Base-by-base conservation (phyloP, 805 yeast species). In the Hermanozyma aechmeae region DNA sequence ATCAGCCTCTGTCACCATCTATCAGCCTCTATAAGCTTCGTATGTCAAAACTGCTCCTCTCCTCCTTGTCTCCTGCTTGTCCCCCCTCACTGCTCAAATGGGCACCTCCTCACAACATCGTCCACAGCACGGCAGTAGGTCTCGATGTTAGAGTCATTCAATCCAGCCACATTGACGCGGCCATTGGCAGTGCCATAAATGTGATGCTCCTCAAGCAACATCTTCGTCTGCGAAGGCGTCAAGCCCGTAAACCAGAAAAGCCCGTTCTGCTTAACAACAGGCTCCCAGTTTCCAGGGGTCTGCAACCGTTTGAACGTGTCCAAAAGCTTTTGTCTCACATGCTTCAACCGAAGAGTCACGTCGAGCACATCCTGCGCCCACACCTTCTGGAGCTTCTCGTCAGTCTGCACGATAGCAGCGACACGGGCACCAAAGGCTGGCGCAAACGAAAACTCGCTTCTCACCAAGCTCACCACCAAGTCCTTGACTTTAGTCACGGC, bases 391-490 rank as follows among this genome's bases (percentile, higher is more conserved):
- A 38, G 35, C 23, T 51, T 46, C 13, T 47, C 48, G 16, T 37
- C 36, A n/a, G 37, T 38, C 36, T 56, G 51, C 22, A 61, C 50
- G 27, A 44, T 46, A 15, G 53, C 27, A 20, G 67, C 61, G 12
- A 64, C 43, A 26, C 69, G 42, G 12, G 71, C 68, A 11, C 71
- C 70, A 39, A 52, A 65, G 5, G 69, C 65, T 7, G 71, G 69
- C 4, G 63, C 68, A 45, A 61, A 61, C 5, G 71, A 65, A 31
- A 62, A 53, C 40, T 58, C 65, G n/a, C 48, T 38, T 40, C 70
- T 47, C 41, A 63, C 54, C 21, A 50, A 25, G 10, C 53, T 44
- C 9, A 55, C 46, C 43, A 65, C 46, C 19, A 45, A 45, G 13
- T 51, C 46, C 31, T 38, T 38, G 17, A 47, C 46, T 13, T 40